Evolutionary conservation across 495 filamentous ascomycete species (phyloP), one percentile per base, ranked within the genome.

Genomic region (Glonium stellatum): DNA sequence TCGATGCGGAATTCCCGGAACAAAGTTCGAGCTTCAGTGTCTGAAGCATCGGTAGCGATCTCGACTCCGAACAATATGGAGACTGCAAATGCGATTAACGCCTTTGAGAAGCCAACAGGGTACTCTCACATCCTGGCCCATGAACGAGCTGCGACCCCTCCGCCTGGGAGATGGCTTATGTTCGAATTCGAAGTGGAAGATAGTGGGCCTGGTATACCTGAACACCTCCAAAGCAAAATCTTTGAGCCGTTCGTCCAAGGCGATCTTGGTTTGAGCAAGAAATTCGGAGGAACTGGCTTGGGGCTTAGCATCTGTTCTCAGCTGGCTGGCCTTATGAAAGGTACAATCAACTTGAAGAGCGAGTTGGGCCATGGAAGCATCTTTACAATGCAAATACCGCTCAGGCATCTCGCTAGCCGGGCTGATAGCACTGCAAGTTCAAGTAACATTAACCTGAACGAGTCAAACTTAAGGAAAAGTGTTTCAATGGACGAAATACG

Each of bases 231-330:
- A 60, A 74, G 87, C 58, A 82, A 83, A 61, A 88, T 97, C 25
- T 97, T 97, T 73, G 91, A 97, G 69, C 92, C 91, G 0, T 97
- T 97, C 66, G 86, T 96, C 9, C 92, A 97, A 72, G 92, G 89
- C 1, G 91, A 97, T 69, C 75, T 93, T 10, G 86, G 89, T 1
- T 75, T 97, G 21, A 92, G 85, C 72, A 95, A 90, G 69, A 95
- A 92, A 62, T 93, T 86, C 68, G 90, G 89, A 22, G 92, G 92
- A 13, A 96, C 92, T 6, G 92, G 92, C n/a, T 75, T 97, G 6
- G 92, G 92, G 9, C 70, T 97, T 52, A 90, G 86, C 64, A 97
- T 97, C 64, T 95, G 89, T 69, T 82, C 85, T 12, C 91, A 97
- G 69, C 77, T 97, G 35, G 87, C 90, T 4, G 84, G 73, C 5